A percentile compares a stretch with the other conserved stretches of the same genome.
Evolutionary conservation across 2,329 filamentous ascomycete genomes (phyloP).

Genomic region (Cladosporium cucumerinum): DNA sequence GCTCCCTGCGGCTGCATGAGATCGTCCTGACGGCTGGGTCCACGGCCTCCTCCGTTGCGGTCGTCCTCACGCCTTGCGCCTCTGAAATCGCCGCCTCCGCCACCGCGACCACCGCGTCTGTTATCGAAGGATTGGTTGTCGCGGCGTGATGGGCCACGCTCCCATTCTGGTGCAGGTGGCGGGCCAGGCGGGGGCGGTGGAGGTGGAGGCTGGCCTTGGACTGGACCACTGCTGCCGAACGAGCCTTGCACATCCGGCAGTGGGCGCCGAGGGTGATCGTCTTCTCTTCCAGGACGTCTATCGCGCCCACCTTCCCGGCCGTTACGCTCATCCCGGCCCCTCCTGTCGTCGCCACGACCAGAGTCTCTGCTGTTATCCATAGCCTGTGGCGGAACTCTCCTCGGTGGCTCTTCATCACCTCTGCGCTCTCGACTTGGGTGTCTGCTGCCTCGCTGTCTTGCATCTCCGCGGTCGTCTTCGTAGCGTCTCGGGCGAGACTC

Average conservation of each 20-base stretch:
- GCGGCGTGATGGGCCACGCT: slow-evolving; percentile 18
- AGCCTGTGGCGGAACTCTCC: slow-evolving; percentile 19
- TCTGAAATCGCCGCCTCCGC: slow-evolving; percentile 2
- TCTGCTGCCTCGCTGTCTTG: slow-evolving; percentile 25
- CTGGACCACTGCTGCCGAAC: slow-evolving; percentile 12
- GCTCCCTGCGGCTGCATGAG: slow-evolving; percentile 12
- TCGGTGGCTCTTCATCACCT: slow-evolving; percentile 22
- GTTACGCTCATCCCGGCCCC: slow-evolving; percentile 23
- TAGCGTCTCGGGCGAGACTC: slow-evolving; percentile 23
- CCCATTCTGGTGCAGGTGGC: slow-evolving; percentile 21
- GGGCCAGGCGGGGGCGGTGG: neutral
- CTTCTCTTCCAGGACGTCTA: slow-evolving; percentile 19
- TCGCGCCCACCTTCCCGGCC: slow-evolving; percentile 18
- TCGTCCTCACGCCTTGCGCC: slow-evolving; percentile 20
- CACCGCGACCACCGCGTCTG: slow-evolving; percentile 6
- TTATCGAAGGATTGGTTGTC: neutral
- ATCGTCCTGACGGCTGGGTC: slow-evolving; percentile 22
- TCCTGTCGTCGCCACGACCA: slow-evolving; percentile 26
- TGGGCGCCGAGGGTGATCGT: slow-evolving; percentile 21
- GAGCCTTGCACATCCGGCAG: slow-evolving; percentile 15
- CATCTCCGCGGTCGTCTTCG: slow-evolving; percentile 27
- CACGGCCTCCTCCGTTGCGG: slow-evolving; percentile 21
- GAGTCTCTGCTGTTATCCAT: slow-evolving; percentile 25
- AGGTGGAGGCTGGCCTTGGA: slow-evolving; percentile 6
- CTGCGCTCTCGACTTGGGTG: slow-evolving; percentile 29